A percentile compares a stretch with the other conserved stretches of the same genome.
Conservation (phyloP, 2,329 filamentous ascomycete species). For the Colletotrichum sp. region DNA sequence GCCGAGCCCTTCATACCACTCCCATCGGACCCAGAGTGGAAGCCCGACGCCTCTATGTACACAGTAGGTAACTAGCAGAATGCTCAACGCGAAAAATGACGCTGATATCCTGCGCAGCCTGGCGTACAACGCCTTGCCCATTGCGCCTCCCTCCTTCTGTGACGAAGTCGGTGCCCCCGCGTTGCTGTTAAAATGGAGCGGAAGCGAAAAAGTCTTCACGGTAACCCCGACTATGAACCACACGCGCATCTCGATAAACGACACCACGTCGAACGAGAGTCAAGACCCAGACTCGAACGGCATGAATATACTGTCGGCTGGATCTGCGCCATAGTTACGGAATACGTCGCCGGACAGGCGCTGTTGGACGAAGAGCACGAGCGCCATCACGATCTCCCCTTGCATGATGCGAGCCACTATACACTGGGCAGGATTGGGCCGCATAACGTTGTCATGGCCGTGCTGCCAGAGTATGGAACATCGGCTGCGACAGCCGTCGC, state of each 20-base stretch:
- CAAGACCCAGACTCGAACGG: neutral
- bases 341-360: neutral
- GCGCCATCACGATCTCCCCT: neutral
- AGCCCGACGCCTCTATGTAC: neutral
- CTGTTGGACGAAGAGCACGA: neutral
- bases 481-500: slow-evolving; percentile 23
- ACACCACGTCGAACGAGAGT: fast-evolving
- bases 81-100: neutral
- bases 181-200: no score
- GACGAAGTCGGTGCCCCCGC: no score
- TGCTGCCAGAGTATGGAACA: slow-evolving; percentile 23
- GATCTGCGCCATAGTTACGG: slow-evolving; percentile 9
- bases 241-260: neutral
- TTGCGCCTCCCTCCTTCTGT: no score
- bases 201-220: neutral
- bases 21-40: neutral
- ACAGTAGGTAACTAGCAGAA: neutral
- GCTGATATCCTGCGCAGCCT: neutral
- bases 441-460: slow-evolving; percentile 26
- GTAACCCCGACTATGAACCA: neutral
- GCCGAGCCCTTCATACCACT: neutral
- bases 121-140: no score
- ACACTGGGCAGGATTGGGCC: slow-evolving; percentile 17
- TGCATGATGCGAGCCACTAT: slow-evolving; percentile 22
- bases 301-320: slow-evolving; percentile 11